Base-by-base conservation (phyloP, 1,139 yeast genomes). In the Yamadazyma trypodendri region DNA sequence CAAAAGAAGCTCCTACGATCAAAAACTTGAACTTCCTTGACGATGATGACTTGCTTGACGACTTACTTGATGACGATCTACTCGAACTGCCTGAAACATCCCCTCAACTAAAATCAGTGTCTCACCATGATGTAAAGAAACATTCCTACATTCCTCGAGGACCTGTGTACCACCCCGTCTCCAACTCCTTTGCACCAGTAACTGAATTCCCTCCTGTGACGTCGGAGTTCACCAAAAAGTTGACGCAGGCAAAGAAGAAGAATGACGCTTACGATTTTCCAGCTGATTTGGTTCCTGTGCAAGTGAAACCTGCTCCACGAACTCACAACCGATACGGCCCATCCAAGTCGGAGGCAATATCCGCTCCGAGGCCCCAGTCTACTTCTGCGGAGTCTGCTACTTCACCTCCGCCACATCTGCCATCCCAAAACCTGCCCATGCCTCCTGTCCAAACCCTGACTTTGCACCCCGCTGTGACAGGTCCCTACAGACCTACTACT, bases 181-280 rank as follows among this genome's bases (percentile, higher is more conserved):
- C 5, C n/a, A 6, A 16, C 30, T 12, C 6, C 15, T 8, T 27
- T 17, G 15, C n/a, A 9, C 31, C 41, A n/a, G 15, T 24, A 8
- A n/a, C 11, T 24, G 5, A n/a, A 24, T 12, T 12, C 28, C 28
- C 14, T 12, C 11, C 28, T 6, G 5, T 15, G 5, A 20, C 31
- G 22, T 18, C 36, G 13, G 47, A 49, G 7, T 51, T 46, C 34
- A 38, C 32, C 41, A 45, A 58, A 39, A 63, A 63, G 37, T 54
- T 77, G 12, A 70, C 67, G 32, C 60, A 60, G 17, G 68, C 68
- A 17, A 80, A 81, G 55, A 73, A 74, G 51, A 81, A 78, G 50
- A 75, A 81, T 13, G 87, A 82, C 60, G 87, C 88, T 1, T 87
- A 85, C 53, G 96, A 87, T 55, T 80, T 87, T 49, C 96, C 96